Evolutionary conservation across 768 basidiomycete species (phyloP).

Genomic region (Suillus ampliporus): DNA sequence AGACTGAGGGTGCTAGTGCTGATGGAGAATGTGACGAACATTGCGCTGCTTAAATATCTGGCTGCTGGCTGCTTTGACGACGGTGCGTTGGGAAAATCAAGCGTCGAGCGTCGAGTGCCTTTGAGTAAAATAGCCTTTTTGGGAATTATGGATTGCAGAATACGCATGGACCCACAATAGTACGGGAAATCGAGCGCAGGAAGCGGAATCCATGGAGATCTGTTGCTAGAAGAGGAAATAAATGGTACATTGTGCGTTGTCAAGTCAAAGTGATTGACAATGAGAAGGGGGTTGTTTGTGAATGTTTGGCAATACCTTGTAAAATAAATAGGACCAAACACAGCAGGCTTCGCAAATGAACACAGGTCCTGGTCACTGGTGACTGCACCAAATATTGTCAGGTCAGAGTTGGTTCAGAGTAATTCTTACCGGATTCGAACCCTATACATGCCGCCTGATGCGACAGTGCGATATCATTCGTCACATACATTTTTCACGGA

Average conservation of each 20-base stretch:
- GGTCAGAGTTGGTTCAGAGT: no score
- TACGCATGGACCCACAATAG: background rate
- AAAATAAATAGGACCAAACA: background rate
- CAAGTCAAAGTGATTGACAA: no score
- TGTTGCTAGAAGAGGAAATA: background rate
- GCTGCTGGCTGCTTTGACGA: constrained; percentile 7
- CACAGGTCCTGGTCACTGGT: no score
- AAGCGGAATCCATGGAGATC: background rate
- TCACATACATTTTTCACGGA: background rate
- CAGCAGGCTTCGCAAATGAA: no score
- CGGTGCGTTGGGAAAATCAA: background rate
- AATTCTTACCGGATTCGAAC: no score
- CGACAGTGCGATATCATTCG: no score
- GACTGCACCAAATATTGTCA: no score
- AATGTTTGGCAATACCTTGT: background rate
- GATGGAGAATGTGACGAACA: background rate
- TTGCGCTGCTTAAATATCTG: constrained; percentile 3
- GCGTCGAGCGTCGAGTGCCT: background rate
- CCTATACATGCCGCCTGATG: background rate
- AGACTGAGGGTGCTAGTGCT: background rate
- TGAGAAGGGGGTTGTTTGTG: background rate
- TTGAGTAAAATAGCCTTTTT: background rate
- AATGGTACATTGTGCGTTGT: background rate
- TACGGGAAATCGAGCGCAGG: background rate
- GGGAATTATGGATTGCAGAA: background rate